Conservation (phyloP, 306 rosid genomes). For the Gleditsia sinensis region DNA sequence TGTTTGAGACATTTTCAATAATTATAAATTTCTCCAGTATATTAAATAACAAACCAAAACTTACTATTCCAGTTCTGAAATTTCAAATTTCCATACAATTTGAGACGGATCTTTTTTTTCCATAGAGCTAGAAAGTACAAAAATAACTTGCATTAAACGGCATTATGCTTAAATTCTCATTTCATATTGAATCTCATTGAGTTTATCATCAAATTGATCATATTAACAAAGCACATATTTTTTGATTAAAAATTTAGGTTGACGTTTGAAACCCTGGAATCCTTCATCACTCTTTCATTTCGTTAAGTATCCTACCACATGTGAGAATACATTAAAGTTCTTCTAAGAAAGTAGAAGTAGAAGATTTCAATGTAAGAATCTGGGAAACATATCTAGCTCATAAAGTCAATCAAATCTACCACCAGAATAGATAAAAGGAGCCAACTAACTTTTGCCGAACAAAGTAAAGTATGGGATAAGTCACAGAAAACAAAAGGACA, state of each 20-base stretch:
- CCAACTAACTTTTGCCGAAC: not conserved
- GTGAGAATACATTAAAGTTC: not conserved
- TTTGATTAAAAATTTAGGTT: not conserved
- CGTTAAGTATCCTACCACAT: no score
- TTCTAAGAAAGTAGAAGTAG: not conserved
- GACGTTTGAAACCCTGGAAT: not conserved
- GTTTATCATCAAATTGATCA: conserved; percentile 1
- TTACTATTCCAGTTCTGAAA: not conserved
- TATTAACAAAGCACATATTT: not conserved
- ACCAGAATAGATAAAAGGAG: not conserved
- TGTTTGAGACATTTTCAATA: not conserved
- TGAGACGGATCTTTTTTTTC: not conserved
- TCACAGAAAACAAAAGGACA: not conserved
- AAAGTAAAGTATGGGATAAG: not conserved
- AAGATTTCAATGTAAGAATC: not conserved
- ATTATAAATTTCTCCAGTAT: not conserved
- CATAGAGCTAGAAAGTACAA: not conserved
- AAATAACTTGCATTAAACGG: not conserved
- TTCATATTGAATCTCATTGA: not conserved
- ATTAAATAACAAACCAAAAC: not conserved
- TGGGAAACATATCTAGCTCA: not conserved
- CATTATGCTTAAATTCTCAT: not conserved
- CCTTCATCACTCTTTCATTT: no score
- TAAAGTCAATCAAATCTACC: not conserved
- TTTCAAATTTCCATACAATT: not conserved